phyloP scores from a whole-genome alignment of 371 early-diverging fungal species.

The Rhizopus sp. region DNA sequence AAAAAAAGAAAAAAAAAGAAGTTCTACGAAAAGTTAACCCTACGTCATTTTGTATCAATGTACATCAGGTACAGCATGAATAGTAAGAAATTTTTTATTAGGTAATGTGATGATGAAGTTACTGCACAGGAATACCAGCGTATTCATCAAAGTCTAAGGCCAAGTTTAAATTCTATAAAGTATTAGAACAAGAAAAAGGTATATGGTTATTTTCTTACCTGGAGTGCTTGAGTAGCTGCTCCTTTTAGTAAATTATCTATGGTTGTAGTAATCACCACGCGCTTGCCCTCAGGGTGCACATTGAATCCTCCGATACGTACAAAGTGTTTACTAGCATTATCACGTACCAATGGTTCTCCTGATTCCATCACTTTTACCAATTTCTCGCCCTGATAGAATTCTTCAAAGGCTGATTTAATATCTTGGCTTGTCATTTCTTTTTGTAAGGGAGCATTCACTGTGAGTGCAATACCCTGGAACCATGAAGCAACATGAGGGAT shows the following conservation, averaged over 20 bases:
- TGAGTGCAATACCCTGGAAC: conserved; percentile 93
- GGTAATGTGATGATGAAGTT: conserved; percentile 3
- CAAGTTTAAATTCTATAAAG: conserved; percentile 69
- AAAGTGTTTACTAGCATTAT: conserved; percentile 84
- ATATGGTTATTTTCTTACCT: conserved; percentile 38
- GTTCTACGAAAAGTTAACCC: not conserved
- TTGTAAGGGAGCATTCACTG: conserved; percentile 82
- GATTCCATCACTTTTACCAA: conserved; percentile 75
- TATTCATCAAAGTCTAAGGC: conserved; percentile 80
- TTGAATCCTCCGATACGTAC: conserved; percentile 92
- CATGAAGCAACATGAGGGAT: conserved; percentile 91
- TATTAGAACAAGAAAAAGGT: conserved; percentile 6
- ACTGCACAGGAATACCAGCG: conserved; percentile 74
- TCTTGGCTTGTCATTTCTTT: conserved; percentile 66
- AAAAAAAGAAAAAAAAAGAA: too few species aligned
- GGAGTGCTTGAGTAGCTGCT: conserved; percentile 95
- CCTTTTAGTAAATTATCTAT: conserved; percentile 96
- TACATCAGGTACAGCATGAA: not conserved
- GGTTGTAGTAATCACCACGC: conserved; percentile 91
- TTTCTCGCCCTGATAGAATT: conserved; percentile 76
- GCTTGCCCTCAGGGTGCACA: conserved; percentile 73
- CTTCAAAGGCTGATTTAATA: conserved; percentile 68
- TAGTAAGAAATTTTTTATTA: conserved; percentile 5
- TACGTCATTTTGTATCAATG: conserved; percentile 9
- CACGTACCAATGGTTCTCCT: conserved; percentile 84